A percentile compares a stretch with the other conserved stretches of the same genome.
These are phyloP conservation scores for Plasmodium cynomolgi DNA, from an alignment of 169 alveolate species.

Conservation along the genomic window DNA sequence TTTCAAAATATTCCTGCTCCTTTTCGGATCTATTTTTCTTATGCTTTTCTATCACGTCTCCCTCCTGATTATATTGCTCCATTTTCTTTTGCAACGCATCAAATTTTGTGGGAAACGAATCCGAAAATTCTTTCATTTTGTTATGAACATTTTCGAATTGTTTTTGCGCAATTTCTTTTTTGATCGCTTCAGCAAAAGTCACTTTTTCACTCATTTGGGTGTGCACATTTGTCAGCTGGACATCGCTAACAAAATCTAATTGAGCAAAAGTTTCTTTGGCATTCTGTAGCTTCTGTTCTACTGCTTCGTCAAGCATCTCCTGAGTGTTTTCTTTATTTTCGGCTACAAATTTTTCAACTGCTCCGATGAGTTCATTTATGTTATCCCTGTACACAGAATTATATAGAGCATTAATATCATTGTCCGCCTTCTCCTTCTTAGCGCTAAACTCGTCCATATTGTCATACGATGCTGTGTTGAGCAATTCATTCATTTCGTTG, in stretches of 20 bases:
- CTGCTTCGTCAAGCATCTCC: not conserved
- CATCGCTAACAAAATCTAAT: not conserved
- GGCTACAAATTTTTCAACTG: not conserved
- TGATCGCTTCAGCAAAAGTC: not conserved
- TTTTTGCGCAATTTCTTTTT: conserved; percentile 7
- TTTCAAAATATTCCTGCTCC: conserved; percentile 3
- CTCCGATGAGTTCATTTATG: not conserved
- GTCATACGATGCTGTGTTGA: not conserved
- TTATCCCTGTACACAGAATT: not conserved
- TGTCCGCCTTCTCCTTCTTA: not conserved
- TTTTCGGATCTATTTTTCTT: not conserved
- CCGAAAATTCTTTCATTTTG: not conserved
- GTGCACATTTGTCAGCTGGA: not conserved
- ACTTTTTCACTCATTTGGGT: not conserved
- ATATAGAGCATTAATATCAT: not conserved
- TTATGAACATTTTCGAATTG: not conserved
- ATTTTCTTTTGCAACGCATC: not conserved
- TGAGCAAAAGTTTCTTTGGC: not conserved
- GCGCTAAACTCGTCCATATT: not conserved
- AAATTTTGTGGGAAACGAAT: not conserved
- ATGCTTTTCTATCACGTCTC: not conserved
- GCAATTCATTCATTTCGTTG: conserved; percentile 1
- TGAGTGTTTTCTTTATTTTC: not conserved
- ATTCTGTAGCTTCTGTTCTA: not conserved
- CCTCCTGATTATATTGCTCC: not conserved